Conservation (phyloP, 371 early-diverging fungal species). For the Globomyces sp. region DNA sequence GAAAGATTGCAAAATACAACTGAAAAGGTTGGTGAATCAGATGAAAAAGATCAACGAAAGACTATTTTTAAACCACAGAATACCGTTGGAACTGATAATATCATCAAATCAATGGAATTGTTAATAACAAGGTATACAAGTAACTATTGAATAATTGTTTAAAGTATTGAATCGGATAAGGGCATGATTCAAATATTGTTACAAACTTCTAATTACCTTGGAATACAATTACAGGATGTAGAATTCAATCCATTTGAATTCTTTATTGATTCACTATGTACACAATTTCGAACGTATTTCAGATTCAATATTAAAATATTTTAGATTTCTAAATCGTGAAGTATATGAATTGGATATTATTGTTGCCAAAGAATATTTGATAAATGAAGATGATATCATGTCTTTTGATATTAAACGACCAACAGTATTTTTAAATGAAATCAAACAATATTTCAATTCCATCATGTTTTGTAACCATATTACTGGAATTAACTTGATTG, state of each 20-base stretch:
- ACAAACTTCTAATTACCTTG: not conserved
- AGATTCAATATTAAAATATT: not conserved
- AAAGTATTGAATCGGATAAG: conserved; percentile 15
- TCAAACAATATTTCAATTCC: conserved; percentile 29
- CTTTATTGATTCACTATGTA: conserved; percentile 33
- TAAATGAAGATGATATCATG: conserved; percentile 22
- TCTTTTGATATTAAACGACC: conserved; percentile 40
- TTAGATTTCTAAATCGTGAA: conserved; percentile 20
- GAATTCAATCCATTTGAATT: conserved; percentile 41
- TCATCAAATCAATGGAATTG: conserved; percentile 17
- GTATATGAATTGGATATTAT: conserved; percentile 12
- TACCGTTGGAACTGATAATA: conserved; percentile 25
- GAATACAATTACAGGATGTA: conserved; percentile 22
- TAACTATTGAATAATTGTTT: not conserved
- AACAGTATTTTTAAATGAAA: conserved; percentile 28
- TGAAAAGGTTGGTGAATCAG: conserved; percentile 1
- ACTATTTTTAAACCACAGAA: not conserved
- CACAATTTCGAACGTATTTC: conserved; percentile 21
- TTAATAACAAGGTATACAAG: not conserved
- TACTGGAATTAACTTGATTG: conserved; percentile 19
- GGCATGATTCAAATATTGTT: no score
- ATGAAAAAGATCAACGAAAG: conserved; percentile 19
- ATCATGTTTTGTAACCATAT: conserved; percentile 24
- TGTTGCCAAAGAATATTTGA: not conserved
- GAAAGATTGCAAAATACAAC: conserved; percentile 17